A percentile compares a stretch with the other conserved stretches of the same genome.
These are phyloP conservation scores for Themeda triandra DNA, from an alignment of 176 grass and related monocot genomes.

Conservation along the genomic window DNA sequence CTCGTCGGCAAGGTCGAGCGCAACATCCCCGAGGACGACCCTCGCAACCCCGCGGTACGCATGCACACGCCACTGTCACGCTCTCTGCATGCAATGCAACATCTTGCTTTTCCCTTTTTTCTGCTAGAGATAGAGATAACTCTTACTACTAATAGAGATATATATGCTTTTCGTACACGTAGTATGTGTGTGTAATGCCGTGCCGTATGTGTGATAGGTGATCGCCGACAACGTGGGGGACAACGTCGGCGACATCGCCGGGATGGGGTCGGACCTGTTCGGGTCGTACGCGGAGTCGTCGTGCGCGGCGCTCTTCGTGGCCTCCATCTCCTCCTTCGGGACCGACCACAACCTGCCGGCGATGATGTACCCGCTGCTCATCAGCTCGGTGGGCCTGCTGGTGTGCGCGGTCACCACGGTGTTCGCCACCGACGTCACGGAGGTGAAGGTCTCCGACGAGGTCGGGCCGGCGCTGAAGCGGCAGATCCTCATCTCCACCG, in stretches of 20 bases:
- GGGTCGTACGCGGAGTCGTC: conserved; percentile 93
- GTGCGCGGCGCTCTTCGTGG: conserved; percentile 78
- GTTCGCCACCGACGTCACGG: conserved; percentile 45
- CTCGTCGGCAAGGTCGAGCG: conserved; percentile 77
- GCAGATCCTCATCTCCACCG: conserved; percentile 75
- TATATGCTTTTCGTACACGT: not conserved
- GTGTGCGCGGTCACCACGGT: conserved; percentile 59
- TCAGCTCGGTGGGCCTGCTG: conserved; percentile 58
- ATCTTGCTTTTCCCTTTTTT: no score
- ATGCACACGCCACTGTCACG: not conserved
- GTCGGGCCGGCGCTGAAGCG: conserved; percentile 48
- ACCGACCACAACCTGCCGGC: conserved; percentile 46
- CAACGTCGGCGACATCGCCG: conserved; percentile 91
- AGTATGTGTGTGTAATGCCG: not conserved
- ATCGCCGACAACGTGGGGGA: conserved; percentile 91
- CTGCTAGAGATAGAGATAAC: not conserved
- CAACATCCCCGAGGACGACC: conserved; percentile 84
- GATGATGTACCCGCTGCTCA: conserved; percentile 62
- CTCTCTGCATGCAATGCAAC: conserved; percentile 2
- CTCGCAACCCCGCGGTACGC: conserved; percentile 71
- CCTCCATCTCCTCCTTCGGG: conserved; percentile 80
- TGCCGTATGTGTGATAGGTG: conserved; percentile 36
- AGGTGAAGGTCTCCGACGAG: conserved; percentile 14
- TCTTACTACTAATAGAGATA: no score
- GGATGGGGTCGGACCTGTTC: conserved; percentile 90